Conservation (phyloP, 306 rosid species). For the Cicer judaicum region DNA sequence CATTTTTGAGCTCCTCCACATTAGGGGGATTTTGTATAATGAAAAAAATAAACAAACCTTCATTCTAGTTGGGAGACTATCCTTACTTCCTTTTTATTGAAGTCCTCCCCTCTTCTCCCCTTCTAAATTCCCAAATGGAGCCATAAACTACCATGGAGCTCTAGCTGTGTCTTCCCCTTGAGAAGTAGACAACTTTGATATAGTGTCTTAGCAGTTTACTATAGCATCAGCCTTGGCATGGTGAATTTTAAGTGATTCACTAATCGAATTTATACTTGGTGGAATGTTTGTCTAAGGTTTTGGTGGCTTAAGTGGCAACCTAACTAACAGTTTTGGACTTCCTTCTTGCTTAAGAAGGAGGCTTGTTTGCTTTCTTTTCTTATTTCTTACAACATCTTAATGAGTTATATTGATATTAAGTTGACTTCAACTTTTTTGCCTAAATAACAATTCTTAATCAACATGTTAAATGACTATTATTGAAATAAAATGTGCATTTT, state of each 20-base stretch:
- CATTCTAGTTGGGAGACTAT: no score
- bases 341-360: neutral
- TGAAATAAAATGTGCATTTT: neutral
- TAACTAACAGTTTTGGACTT: constrained; percentile 2
- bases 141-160: neutral
- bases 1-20: no score
- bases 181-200: neutral
- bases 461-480: neutral
- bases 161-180: neutral
- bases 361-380: neutral
- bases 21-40: no score
- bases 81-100: no score
- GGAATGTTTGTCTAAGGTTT: neutral
- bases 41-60: no score
- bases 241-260: neutral
- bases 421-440: neutral
- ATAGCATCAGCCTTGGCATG: neutral
- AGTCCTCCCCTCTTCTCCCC: no score
- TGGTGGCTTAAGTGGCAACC: neutral
- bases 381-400: neutral
- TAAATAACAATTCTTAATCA: neutral
- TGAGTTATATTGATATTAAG: neutral
- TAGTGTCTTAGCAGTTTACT: constrained; percentile 3
- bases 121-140: no score
- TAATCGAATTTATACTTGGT: neutral